phyloP scores from a whole-genome alignment of 768 basidiomycete species.

The Collybia sordida region DNA sequence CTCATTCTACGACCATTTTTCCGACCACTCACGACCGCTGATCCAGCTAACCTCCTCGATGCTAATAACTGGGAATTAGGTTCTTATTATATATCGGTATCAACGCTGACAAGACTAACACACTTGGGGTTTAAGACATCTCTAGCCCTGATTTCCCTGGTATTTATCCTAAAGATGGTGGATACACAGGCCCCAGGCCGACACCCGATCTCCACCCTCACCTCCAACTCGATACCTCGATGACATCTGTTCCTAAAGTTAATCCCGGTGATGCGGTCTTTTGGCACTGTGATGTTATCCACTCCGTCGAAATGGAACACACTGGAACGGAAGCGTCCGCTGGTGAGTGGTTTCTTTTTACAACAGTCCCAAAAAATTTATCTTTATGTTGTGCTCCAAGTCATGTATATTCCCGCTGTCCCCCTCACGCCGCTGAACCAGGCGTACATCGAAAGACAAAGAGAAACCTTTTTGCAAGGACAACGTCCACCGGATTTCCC shows the following conservation, averaged over 20 bases:
- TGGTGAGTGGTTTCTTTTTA: conserved; percentile 29
- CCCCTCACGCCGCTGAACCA: conserved; percentile 63
- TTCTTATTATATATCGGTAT: conserved; percentile 12
- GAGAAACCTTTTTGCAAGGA: conserved; percentile 56
- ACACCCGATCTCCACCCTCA: conserved; percentile 65
- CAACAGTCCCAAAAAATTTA: conserved; percentile 3
- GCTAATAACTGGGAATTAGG: conserved; percentile 58
- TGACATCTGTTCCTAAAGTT: conserved; percentile 72
- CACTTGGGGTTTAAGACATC: conserved; percentile 31
- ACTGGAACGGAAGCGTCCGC: conserved; percentile 55
- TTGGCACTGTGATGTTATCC: conserved; percentile 67
- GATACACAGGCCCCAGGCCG: conserved; percentile 44
- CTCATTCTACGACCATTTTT: conserved; percentile 79
- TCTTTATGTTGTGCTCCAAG: conserved; percentile 25
- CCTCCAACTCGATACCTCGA: conserved; percentile 57
- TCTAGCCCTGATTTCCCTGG: conserved; percentile 53
- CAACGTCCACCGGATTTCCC: conserved; percentile 75
- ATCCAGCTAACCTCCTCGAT: conserved; percentile 42
- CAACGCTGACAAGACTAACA: conserved; percentile 1
- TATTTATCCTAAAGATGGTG: conserved; percentile 36
- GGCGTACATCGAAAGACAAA: conserved; percentile 62
- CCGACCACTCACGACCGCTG: conserved; percentile 41
- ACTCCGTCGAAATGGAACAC: conserved; percentile 52
- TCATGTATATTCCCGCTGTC: conserved; percentile 79
- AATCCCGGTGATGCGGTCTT: conserved; percentile 77